Evolutionary conservation across 1,284 basidiomycete species (phyloP).

Genomic region (Irpex sp.): DNA sequence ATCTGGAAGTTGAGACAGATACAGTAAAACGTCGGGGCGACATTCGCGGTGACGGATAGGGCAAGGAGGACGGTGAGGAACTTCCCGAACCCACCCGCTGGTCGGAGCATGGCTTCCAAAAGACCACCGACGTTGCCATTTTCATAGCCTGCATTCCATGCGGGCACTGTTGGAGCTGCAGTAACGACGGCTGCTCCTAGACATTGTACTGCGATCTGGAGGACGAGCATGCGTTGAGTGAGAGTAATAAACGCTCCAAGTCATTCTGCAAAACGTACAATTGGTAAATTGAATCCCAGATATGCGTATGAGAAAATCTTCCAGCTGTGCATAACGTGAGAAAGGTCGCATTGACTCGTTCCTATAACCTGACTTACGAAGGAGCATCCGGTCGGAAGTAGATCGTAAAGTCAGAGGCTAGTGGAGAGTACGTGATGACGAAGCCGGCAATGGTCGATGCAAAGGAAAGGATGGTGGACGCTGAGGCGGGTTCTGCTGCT

Average conservation of each 20-base stretch:
- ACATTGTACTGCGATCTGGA: constrained; percentile 58
- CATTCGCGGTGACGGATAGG: constrained; percentile 81
- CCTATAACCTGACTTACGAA: constrained; percentile 33
- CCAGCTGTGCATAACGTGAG: constrained; percentile 35
- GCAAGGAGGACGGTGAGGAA: constrained; percentile 85
- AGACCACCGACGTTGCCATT: constrained; percentile 70
- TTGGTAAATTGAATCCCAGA: constrained; percentile 69
- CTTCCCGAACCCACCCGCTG: constrained; percentile 74
- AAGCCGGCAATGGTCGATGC: constrained; percentile 74
- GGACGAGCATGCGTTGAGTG: neutral
- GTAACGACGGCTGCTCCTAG: constrained; percentile 73
- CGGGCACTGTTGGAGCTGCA: constrained; percentile 56
- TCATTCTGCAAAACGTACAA: constrained; percentile 35
- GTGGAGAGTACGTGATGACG: constrained; percentile 60
- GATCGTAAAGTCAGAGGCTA: constrained; percentile 73
- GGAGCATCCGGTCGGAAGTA: constrained; percentile 59
- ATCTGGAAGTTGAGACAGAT: constrained; percentile 82
- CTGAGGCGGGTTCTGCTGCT: constrained; percentile 47
- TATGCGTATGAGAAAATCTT: constrained; percentile 75
- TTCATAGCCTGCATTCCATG: constrained; percentile 64
- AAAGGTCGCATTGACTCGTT: too few relatives aligned
- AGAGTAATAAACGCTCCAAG: neutral
- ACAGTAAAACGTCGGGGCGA: constrained; percentile 82
- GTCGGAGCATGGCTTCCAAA: constrained; percentile 70
- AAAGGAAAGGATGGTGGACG: constrained; percentile 53